These are phyloP conservation scores for Laguncularia racemosa DNA, from an alignment of 345 rosid genomes.

Conservation along the genomic window DNA sequence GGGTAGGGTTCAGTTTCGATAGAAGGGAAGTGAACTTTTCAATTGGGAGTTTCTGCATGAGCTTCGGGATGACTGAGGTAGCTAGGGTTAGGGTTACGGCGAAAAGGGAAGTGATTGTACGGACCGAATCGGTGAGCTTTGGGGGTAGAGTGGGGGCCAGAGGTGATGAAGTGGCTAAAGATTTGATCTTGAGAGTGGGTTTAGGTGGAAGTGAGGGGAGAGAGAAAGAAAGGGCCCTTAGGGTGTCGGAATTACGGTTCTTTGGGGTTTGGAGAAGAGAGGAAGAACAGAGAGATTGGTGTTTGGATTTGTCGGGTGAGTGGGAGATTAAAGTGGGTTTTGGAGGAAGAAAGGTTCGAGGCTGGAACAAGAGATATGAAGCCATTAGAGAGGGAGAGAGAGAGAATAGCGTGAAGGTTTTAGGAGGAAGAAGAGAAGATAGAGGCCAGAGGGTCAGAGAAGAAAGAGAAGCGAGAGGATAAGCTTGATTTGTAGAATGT, in stretches of 20 bases:
- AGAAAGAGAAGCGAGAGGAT: not conserved
- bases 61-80: conserved; percentile 15
- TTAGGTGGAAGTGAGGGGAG: not conserved
- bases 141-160: not conserved
- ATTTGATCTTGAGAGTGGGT: conserved; percentile 1
- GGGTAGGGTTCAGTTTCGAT: conserved; percentile 15
- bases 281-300: not conserved
- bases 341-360: not conserved
- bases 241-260: too few relatives aligned
- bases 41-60: conserved; percentile 18
- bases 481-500: too few relatives aligned
- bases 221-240: not conserved
- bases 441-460: not conserved
- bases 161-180: conserved; percentile 5
- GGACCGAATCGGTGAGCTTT: conserved; percentile 32
- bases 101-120: conserved; percentile 31
- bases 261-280: too few relatives aligned
- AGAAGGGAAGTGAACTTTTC: conserved; percentile 11
- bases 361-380: conserved; percentile 11
- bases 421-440: not conserved
- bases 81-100: conserved; percentile 19
- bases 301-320: conserved; percentile 1
- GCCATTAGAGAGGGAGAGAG: conserved; percentile 5
- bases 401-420: not conserved
- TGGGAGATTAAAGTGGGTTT: conserved; percentile 1